Evolutionary conservation across 2,329 filamentous ascomycete genomes (phyloP).

Genomic region (Colletotrichum sp.): DNA sequence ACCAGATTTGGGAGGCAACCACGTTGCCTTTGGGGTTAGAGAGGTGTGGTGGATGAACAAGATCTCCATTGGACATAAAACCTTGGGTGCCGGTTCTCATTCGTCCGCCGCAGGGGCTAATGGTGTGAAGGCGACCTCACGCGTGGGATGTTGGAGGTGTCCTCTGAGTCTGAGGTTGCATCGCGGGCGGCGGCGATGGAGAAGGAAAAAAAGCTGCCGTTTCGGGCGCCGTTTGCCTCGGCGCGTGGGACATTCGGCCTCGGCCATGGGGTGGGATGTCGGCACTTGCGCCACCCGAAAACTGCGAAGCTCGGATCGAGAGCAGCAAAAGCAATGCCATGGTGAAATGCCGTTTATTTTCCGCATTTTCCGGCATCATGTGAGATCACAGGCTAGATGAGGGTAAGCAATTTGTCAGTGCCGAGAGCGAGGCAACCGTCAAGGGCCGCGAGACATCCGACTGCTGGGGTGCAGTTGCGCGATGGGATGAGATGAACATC

Average conservation of each 20-base stretch:
- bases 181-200: not conserved
- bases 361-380: not conserved
- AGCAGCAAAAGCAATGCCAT: not conserved
- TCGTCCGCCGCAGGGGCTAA: not conserved
- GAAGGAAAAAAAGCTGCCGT: not conserved
- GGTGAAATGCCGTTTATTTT: not conserved
- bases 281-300: not conserved
- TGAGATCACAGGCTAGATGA: not conserved
- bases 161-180: not conserved
- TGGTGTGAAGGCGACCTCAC: constrained; percentile 2
- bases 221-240: not conserved
- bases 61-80: not conserved
- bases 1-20: not conserved
- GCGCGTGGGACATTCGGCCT: not conserved
- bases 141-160: not conserved
- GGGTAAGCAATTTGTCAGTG: not conserved
- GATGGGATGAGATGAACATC: not conserved
- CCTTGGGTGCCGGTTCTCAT: not conserved
- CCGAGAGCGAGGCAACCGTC: not conserved
- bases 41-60: not conserved
- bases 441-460: not conserved
- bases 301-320: not conserved
- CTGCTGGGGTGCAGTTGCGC: not conserved
- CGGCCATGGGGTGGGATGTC: not conserved
- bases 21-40: not conserved